Conservation (phyloP, 2,329 filamentous ascomycete genomes). For the Periglandula ipomoeae region DNA sequence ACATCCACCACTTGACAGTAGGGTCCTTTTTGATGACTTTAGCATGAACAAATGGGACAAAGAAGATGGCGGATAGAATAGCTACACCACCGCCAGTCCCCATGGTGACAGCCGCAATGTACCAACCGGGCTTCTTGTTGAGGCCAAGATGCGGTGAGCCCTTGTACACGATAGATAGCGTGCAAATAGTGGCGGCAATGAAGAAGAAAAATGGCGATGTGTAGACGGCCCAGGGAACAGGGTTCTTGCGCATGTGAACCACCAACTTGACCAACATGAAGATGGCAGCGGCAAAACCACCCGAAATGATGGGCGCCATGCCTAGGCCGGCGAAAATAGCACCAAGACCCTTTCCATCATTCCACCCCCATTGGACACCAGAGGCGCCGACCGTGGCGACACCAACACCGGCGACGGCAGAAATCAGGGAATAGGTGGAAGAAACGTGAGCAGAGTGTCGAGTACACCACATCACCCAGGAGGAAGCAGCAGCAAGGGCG, state of each 20-base stretch:
- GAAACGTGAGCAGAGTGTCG: constrained; percentile 64
- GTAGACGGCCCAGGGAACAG: constrained; percentile 63
- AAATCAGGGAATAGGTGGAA: constrained; percentile 63
- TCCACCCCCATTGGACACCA: constrained; percentile 59
- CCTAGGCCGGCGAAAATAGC: constrained; percentile 58
- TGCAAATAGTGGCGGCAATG: constrained; percentile 64
- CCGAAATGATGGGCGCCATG: constrained; percentile 60
- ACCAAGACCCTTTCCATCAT: constrained; percentile 54
- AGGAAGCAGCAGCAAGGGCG: constrained; percentile 53
- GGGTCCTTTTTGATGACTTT: constrained; percentile 61
- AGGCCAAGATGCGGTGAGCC: constrained; percentile 61
- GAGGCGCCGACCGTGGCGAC: constrained; percentile 55
- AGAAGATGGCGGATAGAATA: constrained; percentile 56
- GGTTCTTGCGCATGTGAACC: constrained; percentile 63
- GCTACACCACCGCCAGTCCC: constrained; percentile 53
- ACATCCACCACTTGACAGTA: constrained; percentile 53
- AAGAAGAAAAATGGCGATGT: constrained; percentile 71
- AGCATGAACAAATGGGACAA: constrained; percentile 59
- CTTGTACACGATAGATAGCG: constrained; percentile 73
- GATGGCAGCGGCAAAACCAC: constrained; percentile 53
- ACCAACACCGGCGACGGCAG: constrained; percentile 59
- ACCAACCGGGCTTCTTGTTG: constrained; percentile 57
- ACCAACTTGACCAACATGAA: constrained; percentile 55
- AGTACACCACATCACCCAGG: constrained; percentile 77
- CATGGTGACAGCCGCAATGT: constrained; percentile 56